Base-by-base conservation (phyloP, 140 eudicot genomes). In the Senecio squalidus region DNA sequence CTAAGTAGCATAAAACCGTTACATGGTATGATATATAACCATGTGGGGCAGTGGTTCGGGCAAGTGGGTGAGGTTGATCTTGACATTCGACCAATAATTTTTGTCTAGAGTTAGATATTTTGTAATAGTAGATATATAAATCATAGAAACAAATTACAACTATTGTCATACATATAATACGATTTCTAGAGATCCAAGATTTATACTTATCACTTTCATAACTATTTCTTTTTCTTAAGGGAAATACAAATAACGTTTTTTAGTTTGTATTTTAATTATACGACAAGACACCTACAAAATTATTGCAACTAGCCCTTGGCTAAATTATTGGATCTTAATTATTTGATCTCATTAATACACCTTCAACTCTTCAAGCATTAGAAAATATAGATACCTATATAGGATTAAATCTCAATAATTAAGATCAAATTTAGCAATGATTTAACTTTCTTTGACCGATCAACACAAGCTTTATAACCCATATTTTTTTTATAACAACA, bases 371-470 rank as follows among this genome's bases (percentile, higher is more conserved):
- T n/a, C n/a, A n/a, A n/a, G 23, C 61, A 51, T 51, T 51, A 43
- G 14, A 61, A 31, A 46, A 34, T 11, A 43, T 63, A 11, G 33
- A 30, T 48, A 63, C 9, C 18, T 63, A 48, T 22, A 40, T 40
- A 2, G 16, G 10, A 4, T 21, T 9, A 9, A 67, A 70, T 28
- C 49, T 29, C 58, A 71, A 41, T 40, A 62, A 29, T 43, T 62
- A 53, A 23, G 11, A 44, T 54, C 59, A 62, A 53, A 51, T 29
- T 52, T 10, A 18, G 50, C 47, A 55, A 63, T 64, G 28, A 64
- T 72, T 31, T 5, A 53, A 14, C 55, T 69, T 59, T 39, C 45
- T 55, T 55, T 34, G 4, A 71, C 55, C 18, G 55, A 36, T 56
- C 47, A 64, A 55, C 68, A 59, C 31, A 36, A 47, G 25, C 62